Percentiles rank a stretch among this genome's conserved stretches.
phyloP scores from a whole-genome alignment of 805 yeast species.

The Metschnikowia koreensis region DNA sequence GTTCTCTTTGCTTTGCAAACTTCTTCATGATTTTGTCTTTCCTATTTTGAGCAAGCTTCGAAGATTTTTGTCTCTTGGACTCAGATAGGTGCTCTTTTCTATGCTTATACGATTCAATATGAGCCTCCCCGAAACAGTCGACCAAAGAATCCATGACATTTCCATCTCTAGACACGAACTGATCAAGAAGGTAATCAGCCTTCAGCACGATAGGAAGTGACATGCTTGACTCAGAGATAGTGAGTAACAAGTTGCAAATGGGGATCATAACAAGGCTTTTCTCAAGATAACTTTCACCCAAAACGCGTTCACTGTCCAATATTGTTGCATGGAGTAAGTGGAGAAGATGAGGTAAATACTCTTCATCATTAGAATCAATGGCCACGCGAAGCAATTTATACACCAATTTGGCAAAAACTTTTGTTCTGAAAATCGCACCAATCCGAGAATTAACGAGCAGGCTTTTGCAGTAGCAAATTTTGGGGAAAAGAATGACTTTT shows the following conservation, averaged over 20 bases:
- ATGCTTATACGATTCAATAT: conserved; percentile 48
- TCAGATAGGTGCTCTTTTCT: conserved; percentile 44
- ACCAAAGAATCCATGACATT: conserved; percentile 50
- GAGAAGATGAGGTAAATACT: conserved; percentile 56
- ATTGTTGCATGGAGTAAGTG: conserved; percentile 69
- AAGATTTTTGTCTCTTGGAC: conserved; percentile 54
- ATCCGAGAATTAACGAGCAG: conserved; percentile 38
- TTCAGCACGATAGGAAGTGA: conserved; percentile 49
- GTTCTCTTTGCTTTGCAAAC: conserved; percentile 53
- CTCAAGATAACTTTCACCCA: conserved; percentile 41
- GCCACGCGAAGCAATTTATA: conserved; percentile 57
- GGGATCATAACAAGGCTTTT: conserved; percentile 55
- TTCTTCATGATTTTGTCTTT: conserved; percentile 60
- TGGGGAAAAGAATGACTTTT: conserved; percentile 51
- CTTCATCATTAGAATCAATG: conserved; percentile 49
- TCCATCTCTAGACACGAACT: conserved; percentile 48
- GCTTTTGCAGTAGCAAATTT: conserved; percentile 28
- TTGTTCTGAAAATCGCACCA: conserved; percentile 51
- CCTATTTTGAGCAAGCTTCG: conserved; percentile 58
- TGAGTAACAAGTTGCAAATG: conserved; percentile 52
- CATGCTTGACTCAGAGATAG: conserved; percentile 49
- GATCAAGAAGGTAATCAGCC: conserved; percentile 56
- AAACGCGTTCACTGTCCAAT: conserved; percentile 44
- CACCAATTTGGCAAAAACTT: conserved; percentile 53
- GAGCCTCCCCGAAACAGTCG: conserved; percentile 57